Base-by-base conservation (phyloP, 768 basidiomycete genomes). In the Termitomyces sp. region DNA sequence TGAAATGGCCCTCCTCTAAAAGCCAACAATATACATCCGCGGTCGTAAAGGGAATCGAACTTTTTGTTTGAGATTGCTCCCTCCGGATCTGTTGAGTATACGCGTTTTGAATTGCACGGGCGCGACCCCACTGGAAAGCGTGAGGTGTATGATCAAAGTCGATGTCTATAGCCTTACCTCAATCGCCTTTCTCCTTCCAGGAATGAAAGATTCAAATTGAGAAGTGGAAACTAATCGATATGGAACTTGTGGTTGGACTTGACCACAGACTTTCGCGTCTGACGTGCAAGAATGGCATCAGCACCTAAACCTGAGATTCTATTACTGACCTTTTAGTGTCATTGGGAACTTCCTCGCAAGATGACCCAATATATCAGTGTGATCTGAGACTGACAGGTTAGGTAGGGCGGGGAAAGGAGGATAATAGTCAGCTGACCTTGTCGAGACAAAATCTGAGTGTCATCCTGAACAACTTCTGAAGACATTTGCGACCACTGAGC, bases 171-270 rank as follows among this genome's bases (percentile, higher is more conserved):
- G 35, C 52, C 67, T 53, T 59, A 80, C 80, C 66, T 80, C 78
- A 13, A 82, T 78, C 3, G 80, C 79, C 63, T 81, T 81, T 51
- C 75, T 69, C 52, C 80, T 70, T 20, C 81, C 81, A 29, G 69
- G 48, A 18, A 75, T 60, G 5, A 80, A 63, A 32, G 56, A 60
- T 25, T 68, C 68, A 35, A 79, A 73, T 49, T 77, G 69, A 7
- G 64, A 61, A 18, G 63, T 68, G 6, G 69, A 50, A 6, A 69
- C 73, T 4, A 79, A 63, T 51, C 59, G 74, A 54, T 83, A 81
- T 2, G 79, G 74, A 7, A 77, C 49, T 33, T 59, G 57, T 7
- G 62, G 59, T 29, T 51, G 41, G n/a, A 56, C 60, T 44, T 59
- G 59, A 29, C 63, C 63, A 47, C 58, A 58, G 44, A 62, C 56